Evolutionary conservation across 2,329 filamentous ascomycete genomes (phyloP).

Genomic region (Thermoascus crustaceus): DNA sequence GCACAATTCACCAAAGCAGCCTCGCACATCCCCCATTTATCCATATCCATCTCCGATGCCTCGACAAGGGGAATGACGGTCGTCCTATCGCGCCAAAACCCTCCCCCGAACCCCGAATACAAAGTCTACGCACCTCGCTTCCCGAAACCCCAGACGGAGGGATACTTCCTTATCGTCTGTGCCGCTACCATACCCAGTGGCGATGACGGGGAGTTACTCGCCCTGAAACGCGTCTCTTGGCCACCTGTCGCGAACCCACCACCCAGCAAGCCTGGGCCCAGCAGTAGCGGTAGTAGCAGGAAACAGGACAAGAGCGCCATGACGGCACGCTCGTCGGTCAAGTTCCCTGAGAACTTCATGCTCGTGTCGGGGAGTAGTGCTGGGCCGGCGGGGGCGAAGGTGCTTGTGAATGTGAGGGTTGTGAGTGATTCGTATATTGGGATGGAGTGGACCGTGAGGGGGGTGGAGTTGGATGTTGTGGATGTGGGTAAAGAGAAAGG

Average conservation of each 20-base stretch:
- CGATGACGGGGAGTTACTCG: constrained; percentile 66
- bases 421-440: constrained; percentile 84
- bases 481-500: constrained; percentile 18
- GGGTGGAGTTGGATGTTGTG: constrained; percentile 43
- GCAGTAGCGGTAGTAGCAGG: constrained; percentile 11
- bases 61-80: constrained; percentile 53
- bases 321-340: constrained; percentile 22
- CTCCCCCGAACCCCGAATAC: constrained; percentile 55
- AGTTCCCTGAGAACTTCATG: too few species aligned
- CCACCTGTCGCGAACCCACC: constrained; percentile 27
- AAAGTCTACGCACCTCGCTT: constrained; percentile 81
- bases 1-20: constrained; percentile 49
- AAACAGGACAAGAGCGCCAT: constrained; percentile 10
- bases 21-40: constrained; percentile 60
- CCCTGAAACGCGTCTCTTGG: constrained; percentile 82
- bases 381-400: constrained; percentile 37
- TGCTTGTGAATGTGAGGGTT: constrained; percentile 63
- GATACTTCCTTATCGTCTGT: constrained; percentile 78
- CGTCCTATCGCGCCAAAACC: constrained; percentile 58
- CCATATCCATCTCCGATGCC: constrained; percentile 52
- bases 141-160: constrained; percentile 89
- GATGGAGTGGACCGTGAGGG: constrained; percentile 52
- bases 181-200: constrained; percentile 25
- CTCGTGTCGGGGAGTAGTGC: constrained; percentile 7
- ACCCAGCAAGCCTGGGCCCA: too few species aligned